These are phyloP conservation scores for Metschnikowia dekortorum DNA, from an alignment of 805 yeast genomes.

Conservation along the genomic window DNA sequence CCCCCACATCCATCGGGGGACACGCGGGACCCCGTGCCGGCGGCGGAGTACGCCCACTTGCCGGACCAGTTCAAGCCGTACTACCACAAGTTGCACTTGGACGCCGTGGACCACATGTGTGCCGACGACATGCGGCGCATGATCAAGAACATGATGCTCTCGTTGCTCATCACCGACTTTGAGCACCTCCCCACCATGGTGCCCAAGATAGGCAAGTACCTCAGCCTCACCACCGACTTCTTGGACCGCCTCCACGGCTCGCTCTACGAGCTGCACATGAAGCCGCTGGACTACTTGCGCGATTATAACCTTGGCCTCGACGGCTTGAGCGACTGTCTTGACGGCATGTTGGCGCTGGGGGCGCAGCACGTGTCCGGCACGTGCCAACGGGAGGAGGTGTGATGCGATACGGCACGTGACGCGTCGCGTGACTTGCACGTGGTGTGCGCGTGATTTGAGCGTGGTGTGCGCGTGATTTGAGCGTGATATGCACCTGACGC, in stretches of 20 bases:
- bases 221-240: slow-evolving; percentile 23
- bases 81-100: slow-evolving; percentile 24
- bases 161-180: slow-evolving; percentile 29
- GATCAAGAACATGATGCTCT: slow-evolving; percentile 32
- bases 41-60: slow-evolving; percentile 10
- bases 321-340: slow-evolving; percentile 22
- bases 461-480: too few relatives aligned
- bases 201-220: slow-evolving; percentile 24
- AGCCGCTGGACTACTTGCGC: slow-evolving; percentile 28
- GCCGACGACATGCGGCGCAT: slow-evolving; percentile 26
- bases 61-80: slow-evolving; percentile 20
- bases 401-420: too few relatives aligned
- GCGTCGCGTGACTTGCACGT: too few relatives aligned
- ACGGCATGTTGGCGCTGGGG: slow-evolving; percentile 20
- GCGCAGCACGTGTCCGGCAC: background rate
- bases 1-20: background rate
- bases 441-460: too few relatives aligned
- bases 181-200: slow-evolving; percentile 25
- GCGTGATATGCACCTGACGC: too few relatives aligned
- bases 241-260: slow-evolving; percentile 29
- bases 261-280: slow-evolving; percentile 20
- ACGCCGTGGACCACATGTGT: slow-evolving; percentile 27
- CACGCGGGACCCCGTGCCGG: background rate
- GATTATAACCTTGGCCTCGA: slow-evolving; percentile 11
- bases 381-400: too few relatives aligned